phyloP scores from a whole-genome alignment of 768 basidiomycete species.

The Obba rivulosa region DNA sequence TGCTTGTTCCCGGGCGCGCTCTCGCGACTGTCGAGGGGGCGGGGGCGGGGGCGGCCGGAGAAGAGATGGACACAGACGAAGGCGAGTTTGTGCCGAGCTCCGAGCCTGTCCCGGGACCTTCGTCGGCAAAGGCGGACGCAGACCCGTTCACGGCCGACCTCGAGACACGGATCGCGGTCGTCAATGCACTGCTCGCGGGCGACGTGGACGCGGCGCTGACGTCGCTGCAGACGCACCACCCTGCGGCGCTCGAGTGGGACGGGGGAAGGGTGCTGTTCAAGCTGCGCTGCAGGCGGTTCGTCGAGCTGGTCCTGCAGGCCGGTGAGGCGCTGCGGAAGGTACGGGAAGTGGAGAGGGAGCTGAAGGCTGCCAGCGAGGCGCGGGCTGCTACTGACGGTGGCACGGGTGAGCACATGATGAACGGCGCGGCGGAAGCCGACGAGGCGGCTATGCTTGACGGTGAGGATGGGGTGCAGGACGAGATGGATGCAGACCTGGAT shows the following conservation, averaged over 20 bases:
- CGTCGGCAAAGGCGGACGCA: slow-evolving; percentile 19
- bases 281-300: slow-evolving; percentile 78
- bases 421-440: neutral
- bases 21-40: slow-evolving; percentile 2
- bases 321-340: slow-evolving; percentile 64
- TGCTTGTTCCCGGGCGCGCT: neutral
- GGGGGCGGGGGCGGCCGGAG: slow-evolving; percentile 1
- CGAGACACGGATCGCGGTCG: slow-evolving; percentile 63
- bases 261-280: slow-evolving; percentile 74
- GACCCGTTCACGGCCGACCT: slow-evolving; percentile 44
- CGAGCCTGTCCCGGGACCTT: neutral
- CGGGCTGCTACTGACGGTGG: slow-evolving; percentile 13
- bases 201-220: slow-evolving; percentile 66
- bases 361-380: slow-evolving; percentile 9
- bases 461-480: slow-evolving; percentile 16
- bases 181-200: slow-evolving; percentile 61
- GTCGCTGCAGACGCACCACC: slow-evolving; percentile 51
- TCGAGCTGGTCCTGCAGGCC: slow-evolving; percentile 73
- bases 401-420: slow-evolving; percentile 9
- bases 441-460: slow-evolving; percentile 21
- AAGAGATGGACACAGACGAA: slow-evolving; percentile 14
- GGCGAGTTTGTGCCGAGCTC: neutral
- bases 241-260: slow-evolving; percentile 60
- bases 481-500: slow-evolving; percentile 36
- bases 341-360: slow-evolving; percentile 34